A percentile compares a stretch with the other conserved stretches of the same genome.
Conservation (phyloP, 345 rosid genomes). For the Citrus inodora region DNA sequence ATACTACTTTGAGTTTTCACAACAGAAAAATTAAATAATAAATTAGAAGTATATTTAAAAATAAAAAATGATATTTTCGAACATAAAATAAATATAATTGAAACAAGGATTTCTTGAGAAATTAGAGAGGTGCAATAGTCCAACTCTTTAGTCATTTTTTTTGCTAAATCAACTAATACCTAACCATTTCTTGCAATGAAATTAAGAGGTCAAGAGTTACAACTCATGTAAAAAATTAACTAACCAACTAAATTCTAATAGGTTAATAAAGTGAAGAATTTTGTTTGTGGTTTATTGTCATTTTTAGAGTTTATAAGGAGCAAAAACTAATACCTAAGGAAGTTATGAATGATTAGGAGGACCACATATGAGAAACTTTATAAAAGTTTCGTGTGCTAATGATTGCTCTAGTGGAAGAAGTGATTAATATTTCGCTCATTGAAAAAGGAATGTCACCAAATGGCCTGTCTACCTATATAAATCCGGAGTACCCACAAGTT, state of each 20-base stretch:
- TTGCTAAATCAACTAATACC: neutral
- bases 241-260: neutral
- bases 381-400: neutral
- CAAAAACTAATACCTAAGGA: neutral
- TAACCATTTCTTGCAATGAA: neutral
- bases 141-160: too few relatives aligned
- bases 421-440: neutral
- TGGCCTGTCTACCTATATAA: neutral
- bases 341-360: constrained; percentile 1
- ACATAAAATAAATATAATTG: too few relatives aligned
- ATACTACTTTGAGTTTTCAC: too few relatives aligned
- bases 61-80: too few relatives aligned
- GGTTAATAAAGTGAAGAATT: neutral
- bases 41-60: too few relatives aligned
- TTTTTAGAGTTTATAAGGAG: neutral
- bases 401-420: neutral
- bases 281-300: neutral
- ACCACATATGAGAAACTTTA: neutral
- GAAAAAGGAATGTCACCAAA: constrained; percentile 13
- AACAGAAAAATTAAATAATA: too few relatives aligned
- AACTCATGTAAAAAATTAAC: neutral
- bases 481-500: neutral
- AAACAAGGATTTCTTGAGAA: too few relatives aligned
- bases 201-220: too few relatives aligned
- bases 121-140: too few relatives aligned